Evolutionary conservation across 2,329 filamentous ascomycete genomes (phyloP).

Genomic region (Pseudocercospora fuligena): DNA sequence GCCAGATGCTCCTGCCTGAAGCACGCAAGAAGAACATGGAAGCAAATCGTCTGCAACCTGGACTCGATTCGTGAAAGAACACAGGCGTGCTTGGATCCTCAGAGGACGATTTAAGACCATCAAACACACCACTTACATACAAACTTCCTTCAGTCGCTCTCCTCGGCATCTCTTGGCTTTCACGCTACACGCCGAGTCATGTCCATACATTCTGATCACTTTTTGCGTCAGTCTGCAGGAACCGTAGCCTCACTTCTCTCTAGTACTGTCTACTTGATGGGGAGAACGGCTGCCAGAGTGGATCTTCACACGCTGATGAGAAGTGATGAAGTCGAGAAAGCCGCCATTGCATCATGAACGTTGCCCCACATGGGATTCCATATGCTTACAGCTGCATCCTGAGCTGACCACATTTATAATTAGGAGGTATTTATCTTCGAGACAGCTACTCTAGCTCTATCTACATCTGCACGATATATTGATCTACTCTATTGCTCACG

Average conservation of each 20-base stretch:
- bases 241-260: not conserved
- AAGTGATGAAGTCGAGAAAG: not conserved
- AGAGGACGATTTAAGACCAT: no score
- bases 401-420: not conserved
- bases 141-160: not conserved
- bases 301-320: not conserved
- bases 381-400: not conserved
- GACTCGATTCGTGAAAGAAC: no score
- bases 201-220: not conserved
- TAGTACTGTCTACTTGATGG: not conserved
- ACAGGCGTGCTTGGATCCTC: no score
- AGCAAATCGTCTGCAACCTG: not conserved
- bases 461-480: not conserved
- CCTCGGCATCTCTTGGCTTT: not conserved
- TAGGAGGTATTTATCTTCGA: not conserved
- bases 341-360: conserved; percentile 2
- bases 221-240: not conserved
- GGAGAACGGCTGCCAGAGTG: not conserved
- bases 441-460: not conserved
- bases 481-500: not conserved
- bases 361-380: conserved; percentile 1
- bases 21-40: not conserved
- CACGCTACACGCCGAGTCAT: not conserved
- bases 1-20: not conserved
- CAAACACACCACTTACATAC: no score